Evolutionary conservation across 2,329 filamentous ascomycete genomes (phyloP).

Genomic region (Rachicladosporium sp.): DNA sequence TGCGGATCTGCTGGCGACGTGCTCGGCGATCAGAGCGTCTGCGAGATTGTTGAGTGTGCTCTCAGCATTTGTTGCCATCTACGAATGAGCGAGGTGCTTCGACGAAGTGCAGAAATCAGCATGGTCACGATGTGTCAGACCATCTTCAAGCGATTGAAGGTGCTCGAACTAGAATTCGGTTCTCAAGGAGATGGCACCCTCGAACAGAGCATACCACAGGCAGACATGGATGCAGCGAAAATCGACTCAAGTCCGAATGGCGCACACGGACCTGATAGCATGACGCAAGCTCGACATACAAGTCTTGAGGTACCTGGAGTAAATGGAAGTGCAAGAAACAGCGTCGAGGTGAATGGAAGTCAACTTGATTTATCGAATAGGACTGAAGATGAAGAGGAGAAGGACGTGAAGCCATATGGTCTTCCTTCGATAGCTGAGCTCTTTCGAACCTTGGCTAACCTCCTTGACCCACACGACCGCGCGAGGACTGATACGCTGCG

Average conservation of each 20-base stretch:
- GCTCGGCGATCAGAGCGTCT: conserved; percentile 94
- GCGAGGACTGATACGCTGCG: conserved; percentile 91
- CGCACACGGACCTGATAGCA: conserved; percentile 31
- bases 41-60: conserved; percentile 98
- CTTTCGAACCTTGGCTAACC: conserved; percentile 84
- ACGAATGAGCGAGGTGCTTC: conserved; percentile 77
- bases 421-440: conserved; percentile 88
- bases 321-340: conserved; percentile 24
- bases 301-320: conserved; percentile 38
- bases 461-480: conserved; percentile 83
- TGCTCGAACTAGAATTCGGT: conserved; percentile 60
- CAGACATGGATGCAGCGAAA: conserved; percentile 62
- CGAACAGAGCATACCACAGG: conserved; percentile 50
- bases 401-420: conserved; percentile 73
- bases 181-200: conserved; percentile 49
- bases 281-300: conserved; percentile 41
- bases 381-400: conserved; percentile 27
- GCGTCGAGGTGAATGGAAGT: conserved; percentile 28
- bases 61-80: conserved; percentile 94
- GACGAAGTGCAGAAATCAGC: conserved; percentile 83
- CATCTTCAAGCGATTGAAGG: conserved; percentile 86
- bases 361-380: conserved; percentile 31
- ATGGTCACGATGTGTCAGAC: conserved; percentile 99
- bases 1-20: conserved; percentile 84
- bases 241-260: conserved; percentile 55